A percentile compares a stretch with the other conserved stretches of the same genome.
These are phyloP conservation scores for Amanita molliuscula DNA, from an alignment of 768 basidiomycete species.

Conservation along the genomic window DNA sequence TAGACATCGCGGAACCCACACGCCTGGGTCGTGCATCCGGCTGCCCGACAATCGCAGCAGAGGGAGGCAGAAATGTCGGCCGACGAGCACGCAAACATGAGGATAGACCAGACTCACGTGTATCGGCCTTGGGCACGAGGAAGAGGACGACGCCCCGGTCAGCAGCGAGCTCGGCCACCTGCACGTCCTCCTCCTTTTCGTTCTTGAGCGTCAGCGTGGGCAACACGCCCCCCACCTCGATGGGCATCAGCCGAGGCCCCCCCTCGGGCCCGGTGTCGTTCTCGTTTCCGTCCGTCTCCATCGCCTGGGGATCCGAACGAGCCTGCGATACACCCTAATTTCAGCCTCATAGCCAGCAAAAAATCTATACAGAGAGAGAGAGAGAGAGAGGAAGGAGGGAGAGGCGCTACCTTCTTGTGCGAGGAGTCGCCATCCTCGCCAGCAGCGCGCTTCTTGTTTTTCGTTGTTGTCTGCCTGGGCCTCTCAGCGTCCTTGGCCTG, in stretches of 20 bases:
- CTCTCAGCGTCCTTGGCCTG: conserved; percentile 20
- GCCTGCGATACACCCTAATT: not conserved
- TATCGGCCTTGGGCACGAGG: conserved; percentile 79
- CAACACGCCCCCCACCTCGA: conserved; percentile 59
- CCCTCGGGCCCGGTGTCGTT: conserved; percentile 9
- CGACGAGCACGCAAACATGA: not conserved
- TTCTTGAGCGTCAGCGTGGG: conserved; percentile 73
- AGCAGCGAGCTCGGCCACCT: conserved; percentile 49
- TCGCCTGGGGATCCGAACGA: conserved; percentile 6
- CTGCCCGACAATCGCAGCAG: conserved; percentile 23
- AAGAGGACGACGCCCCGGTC: conserved; percentile 78
- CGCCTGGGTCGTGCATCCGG: conserved; percentile 88
- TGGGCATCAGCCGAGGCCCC: not conserved
- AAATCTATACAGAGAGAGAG: no score
- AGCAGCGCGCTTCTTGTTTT: conserved; percentile 25
- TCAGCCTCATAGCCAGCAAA: not conserved
- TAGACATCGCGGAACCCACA: conserved; percentile 85
- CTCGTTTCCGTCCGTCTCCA: conserved; percentile 11
- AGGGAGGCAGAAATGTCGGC: not conserved
- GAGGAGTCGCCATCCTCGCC: conserved; percentile 18
- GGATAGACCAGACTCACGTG: conserved; percentile 37
- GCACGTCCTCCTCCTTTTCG: conserved; percentile 73
- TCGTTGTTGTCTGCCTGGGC: conserved; percentile 19
- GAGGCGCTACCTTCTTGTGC: conserved; percentile 20
- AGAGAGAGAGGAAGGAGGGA: no score